Evolutionary conservation across 805 yeast species (phyloP), one percentile per base, ranked within the genome.

Genomic region (Kodamaea kaohsiungensis): DNA sequence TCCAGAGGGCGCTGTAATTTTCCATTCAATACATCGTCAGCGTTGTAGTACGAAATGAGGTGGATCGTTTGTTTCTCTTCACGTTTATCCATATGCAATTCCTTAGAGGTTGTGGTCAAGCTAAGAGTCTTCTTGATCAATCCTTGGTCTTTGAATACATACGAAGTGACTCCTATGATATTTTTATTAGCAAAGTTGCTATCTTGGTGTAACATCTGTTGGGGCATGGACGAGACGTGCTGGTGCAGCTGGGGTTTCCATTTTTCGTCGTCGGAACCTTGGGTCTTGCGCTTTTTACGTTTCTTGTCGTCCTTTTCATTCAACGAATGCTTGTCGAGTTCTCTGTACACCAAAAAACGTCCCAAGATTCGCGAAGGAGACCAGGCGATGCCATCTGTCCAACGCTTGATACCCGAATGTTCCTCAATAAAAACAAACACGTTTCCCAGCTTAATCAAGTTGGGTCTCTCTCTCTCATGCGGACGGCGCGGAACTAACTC

Each of bases 321-420:
- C 12, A 75, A 60, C 0, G 81, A 76, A 7, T 67, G 68, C 35
- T 69, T 67, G 58, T 76, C 78, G 47, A 75, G 61, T 52, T 91
- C 96, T 25, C 96, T 81, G 68, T 92, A 92, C 9, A 92, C 86
- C 35, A 92, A 73, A 62, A 92, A 92, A 55, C 95, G 78, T 5
- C 96, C 96, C 25, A 91, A 77, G 40, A 92, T 91, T 48, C 98
- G 77, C 1, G 96, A 87, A 0, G 98, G 97, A 1, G 92, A 85
- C 98, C 98, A 92, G 12, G 92, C 77, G 12, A 89, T 82, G n/a
- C 97, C 97, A 65, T 92, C 98, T 1, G 98, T 92, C 98, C 98
- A 92, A 55, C 98, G 78, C 66, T 88, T 89, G 56, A 92, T 91
- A 2, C 93, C 91, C 0, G 92, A 85, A 10, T 81, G 75, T 60